Percentiles rank a stretch among this genome's conserved stretches.
Evolutionary conservation across 306 rosid species (phyloP).

Genomic region (Cicer chorassanicum): DNA sequence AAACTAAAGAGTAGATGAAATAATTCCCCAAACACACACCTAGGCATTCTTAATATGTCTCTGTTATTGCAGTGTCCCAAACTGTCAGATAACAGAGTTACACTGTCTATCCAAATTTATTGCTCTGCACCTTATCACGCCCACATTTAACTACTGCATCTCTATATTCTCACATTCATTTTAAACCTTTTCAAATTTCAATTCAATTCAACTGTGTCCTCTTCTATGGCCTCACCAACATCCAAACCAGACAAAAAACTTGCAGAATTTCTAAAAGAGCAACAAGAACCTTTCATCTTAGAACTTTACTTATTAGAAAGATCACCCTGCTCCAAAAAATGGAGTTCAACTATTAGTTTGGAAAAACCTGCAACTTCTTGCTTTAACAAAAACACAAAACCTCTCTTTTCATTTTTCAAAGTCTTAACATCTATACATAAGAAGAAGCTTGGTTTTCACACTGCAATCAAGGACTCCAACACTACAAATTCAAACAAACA

Average conservation of each 20-base stretch:
- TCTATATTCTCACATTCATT: slow-evolving; percentile 32
- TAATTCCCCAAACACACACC: slow-evolving; percentile 37
- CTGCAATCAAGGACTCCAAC: slow-evolving; percentile 10
- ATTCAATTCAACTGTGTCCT: not conserved
- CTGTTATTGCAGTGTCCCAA: slow-evolving; percentile 42
- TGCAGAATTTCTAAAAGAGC: slow-evolving; percentile 66
- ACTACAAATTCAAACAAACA: no score
- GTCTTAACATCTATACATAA: slow-evolving; percentile 50
- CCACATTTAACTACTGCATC: slow-evolving; percentile 35
- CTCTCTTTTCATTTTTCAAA: slow-evolving; percentile 48
- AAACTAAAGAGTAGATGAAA: slow-evolving; percentile 30
- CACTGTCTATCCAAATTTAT: slow-evolving; percentile 40
- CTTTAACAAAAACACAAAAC: slow-evolving; percentile 42
- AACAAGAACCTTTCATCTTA: slow-evolving; percentile 82
- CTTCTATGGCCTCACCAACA: slow-evolving; percentile 61
- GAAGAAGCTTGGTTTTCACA: slow-evolving; percentile 53
- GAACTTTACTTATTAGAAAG: slow-evolving; percentile 70
- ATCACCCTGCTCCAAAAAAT: slow-evolving; percentile 39
- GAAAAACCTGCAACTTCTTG: slow-evolving; percentile 44
- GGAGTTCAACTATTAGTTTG: slow-evolving; percentile 32
- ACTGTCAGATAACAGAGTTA: slow-evolving; percentile 41
- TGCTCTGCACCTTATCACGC: slow-evolving; percentile 48
- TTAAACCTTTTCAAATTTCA: slow-evolving; percentile 8
- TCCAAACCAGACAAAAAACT: slow-evolving; percentile 62
- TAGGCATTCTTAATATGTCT: slow-evolving; percentile 6